Evolutionary conservation across 305 asterid species (phyloP).

Genomic region (Fraxinus floribunda): DNA sequence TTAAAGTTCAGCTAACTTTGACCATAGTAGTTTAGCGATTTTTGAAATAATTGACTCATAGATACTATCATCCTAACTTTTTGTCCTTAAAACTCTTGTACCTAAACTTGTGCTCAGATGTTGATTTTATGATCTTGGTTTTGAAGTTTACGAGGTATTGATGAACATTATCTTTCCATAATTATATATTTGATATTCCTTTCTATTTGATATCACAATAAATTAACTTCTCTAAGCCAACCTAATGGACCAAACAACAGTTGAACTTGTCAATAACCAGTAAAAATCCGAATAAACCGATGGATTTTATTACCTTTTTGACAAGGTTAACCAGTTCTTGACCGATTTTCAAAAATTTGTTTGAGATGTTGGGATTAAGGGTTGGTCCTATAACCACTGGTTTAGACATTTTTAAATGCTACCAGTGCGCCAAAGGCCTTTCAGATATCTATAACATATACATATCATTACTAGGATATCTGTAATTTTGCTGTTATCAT

Average conservation of each 20-base stretch:
- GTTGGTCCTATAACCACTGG: background rate
- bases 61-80: background rate
- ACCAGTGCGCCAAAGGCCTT: background rate
- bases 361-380: background rate
- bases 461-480: background rate
- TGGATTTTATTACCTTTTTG: background rate
- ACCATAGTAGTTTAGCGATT: too few species aligned
- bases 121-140: background rate
- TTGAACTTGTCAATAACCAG: background rate
- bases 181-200: background rate
- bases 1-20: too few species aligned
- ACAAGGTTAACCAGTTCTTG: background rate
- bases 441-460: background rate
- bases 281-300: background rate
- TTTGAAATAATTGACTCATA: too few species aligned
- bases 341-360: background rate
- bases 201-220: background rate
- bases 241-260: background rate
- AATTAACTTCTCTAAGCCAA: background rate
- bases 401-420: background rate
- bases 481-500: background rate
- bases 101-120: background rate
- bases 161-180: background rate
- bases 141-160: background rate
- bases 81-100: background rate